Evolutionary conservation across 306 rosid genomes (phyloP), one percentile per base, ranked within the genome.

Genomic region (Amphicarpaea edgeworthii): DNA sequence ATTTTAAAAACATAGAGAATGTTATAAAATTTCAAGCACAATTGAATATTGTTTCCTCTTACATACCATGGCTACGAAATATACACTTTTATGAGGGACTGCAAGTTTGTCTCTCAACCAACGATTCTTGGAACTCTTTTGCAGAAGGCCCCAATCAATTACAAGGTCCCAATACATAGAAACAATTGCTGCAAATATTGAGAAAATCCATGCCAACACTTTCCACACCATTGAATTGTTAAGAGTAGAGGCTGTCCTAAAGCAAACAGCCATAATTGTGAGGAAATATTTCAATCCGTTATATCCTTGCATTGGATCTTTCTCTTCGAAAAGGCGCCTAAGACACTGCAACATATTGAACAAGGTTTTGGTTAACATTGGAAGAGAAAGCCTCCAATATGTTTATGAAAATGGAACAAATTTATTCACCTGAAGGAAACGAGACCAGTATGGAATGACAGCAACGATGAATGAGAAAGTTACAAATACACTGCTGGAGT

Each of bases 101-200:
- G 85, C 40, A 49, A 89, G 93, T 76, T 89, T 91, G 81, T 89
- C 94, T 75, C 94, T 84, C 70, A 91, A 82, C 93, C 88, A 86
- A 34, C 86, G 88, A 73, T 91, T 91, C 85, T 83, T 84, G 2
- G 92, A 91, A 34, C 59, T 47, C 11, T 81, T 83, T 34, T 89
- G 89, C 43, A 91, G 72, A 42, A 91, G 97, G 21, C 91, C 94
- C 97, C 97, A 89, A 64, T 91, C 97, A 5, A 89, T 75, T 19
- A 84, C 83, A 60, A 91, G 82, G 83, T 91, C 94, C 97, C 94
- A 91, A 21, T 89, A 91, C 8, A 88, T 89, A 26, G 88, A 53
- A 28, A 61, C 59, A 17, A 84, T 2, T 69, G 97, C 89, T 37
- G 97, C 89, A 55, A 54, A 16, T 21, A 76, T 43, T 7, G 97